Evolutionary conservation across 805 yeast species (phyloP), one percentile per base, ranked within the genome.

Genomic region (Saccharomycopsis malanga): DNA sequence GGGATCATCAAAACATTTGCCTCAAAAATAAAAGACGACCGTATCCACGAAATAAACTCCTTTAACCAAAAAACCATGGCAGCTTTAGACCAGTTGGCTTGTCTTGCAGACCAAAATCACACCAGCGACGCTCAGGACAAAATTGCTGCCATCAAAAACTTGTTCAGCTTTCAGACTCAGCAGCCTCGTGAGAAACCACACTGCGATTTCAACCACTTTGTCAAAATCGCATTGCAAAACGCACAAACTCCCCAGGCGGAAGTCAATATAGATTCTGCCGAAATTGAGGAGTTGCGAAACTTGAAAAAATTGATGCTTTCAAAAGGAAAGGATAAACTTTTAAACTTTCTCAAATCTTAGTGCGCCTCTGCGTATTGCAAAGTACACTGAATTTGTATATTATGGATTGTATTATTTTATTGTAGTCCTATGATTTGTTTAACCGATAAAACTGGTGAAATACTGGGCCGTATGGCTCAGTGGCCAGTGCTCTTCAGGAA

Each of bases 1-100:
- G 80, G 83, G 56, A 71, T 87, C 4, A 62, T 83, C 36, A 63
- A 85, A 27, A 91, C 86, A 60, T 87, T 87, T 57, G 60, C 82
- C 29, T 73, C 73, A 18, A 76, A 73, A 24, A 74, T 77, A 3
- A 72, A 72, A 14, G 58, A 60, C 20, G 50, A 56, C 25, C 56
- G 53, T 36, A 57, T 59, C 4, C 58, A 64, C 15, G 68, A 68
- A 32, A 65, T 58, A 20, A 53, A 61, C 3, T 57, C 63, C 12
- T 54, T 71, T 23, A 67, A 7, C 12, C 15, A 12, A n/a, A 32
- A 32, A n/a, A n/a, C 17, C 12, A 27, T 27, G 30, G 12, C 7
- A 27, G 30, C 7, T 7, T 12, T 27, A 7, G 12, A 9, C 30
- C 7, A 9, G 30, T 27, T 27, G 30, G 17, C 36, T n/a, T 12